Base-by-base conservation (phyloP, 2,329 filamentous ascomycete genomes). In the Thermoascus crustaceus region DNA sequence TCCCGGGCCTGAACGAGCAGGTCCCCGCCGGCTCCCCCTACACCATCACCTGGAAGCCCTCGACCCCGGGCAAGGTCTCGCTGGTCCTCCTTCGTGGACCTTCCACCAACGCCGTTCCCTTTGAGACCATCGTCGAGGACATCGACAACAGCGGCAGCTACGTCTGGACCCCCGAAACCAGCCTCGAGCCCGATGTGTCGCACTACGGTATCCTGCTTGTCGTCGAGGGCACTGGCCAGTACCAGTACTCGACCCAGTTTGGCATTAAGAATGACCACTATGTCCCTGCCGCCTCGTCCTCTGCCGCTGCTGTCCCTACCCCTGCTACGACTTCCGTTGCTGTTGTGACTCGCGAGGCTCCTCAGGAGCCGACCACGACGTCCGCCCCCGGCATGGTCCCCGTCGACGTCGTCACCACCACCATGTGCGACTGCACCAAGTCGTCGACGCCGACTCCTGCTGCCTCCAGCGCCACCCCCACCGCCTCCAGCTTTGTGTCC, bases 191-290 rank as follows among this genome's bases (percentile, higher is more conserved):
- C 42, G 68, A 72, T 42, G 53, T 52, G 43, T 67, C 64, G 47
- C 69, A 66, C 58, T 80, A 79, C 60, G 76, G 76, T 42, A 63
- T 80, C 52, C 67, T 78, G 54, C 58, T 81, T 48, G 73, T 80
- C 46, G 73, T 72, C 45, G 72, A 78, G 50, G 63, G 64, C 32
- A 73, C 66, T 43, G 73, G 75, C 53, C 59, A 71, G 52, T 80
- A 75, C 68, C 76, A 80, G 55, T 76, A 69, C 60, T 72, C 69
- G 27, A 73, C 72, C 39, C 75, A 79, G 57, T 79, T 79, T 63
- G 76, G 76, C 49, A 67, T 80, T 61, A 37, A 52, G 36, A 58
- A 58, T 46, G 36, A 51, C 27, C n/a, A n/a, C n/a, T n/a, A n/a
- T n/a, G n/a, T n/a, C n/a, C 35, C 41, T 20, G 39, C 41, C 26